A percentile compares a stretch with the other conserved stretches of the same genome.
These are phyloP conservation scores for Cardamine resedifolia DNA, from an alignment of 345 rosid species.

Conservation along the genomic window DNA sequence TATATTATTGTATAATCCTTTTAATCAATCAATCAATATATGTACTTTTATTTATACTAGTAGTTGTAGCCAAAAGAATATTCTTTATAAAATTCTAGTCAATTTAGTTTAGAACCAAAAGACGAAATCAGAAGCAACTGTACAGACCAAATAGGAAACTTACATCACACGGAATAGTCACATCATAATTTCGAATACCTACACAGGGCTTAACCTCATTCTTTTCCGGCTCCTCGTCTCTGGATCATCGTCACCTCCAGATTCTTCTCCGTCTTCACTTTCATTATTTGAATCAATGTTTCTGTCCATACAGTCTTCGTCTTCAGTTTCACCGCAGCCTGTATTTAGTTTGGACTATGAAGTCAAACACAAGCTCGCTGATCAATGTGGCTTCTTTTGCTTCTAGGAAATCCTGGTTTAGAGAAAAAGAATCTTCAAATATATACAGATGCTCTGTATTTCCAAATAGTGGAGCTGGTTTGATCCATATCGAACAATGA, in stretches of 20 bases:
- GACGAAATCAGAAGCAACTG: too few species aligned
- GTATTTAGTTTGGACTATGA: not conserved
- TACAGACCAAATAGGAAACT: not conserved
- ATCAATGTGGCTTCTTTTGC: not conserved
- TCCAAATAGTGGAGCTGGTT: not conserved
- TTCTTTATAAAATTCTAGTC: too few species aligned
- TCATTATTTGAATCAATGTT: not conserved
- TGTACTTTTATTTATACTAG: too few species aligned
- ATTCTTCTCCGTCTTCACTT: not conserved
- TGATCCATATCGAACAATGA: not conserved
- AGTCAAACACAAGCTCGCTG: constrained; percentile 13
- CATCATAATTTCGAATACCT: not conserved
- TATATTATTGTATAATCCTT: too few species aligned
- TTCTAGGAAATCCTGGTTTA: not conserved
- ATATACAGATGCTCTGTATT: not conserved
- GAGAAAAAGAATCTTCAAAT: constrained; percentile 1
- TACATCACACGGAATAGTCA: not conserved
- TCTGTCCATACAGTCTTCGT: not conserved
- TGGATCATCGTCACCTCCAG: not conserved
- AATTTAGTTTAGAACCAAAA: too few species aligned
- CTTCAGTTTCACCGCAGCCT: constrained; percentile 7
- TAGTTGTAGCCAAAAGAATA: too few species aligned
- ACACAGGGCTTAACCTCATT: not conserved
- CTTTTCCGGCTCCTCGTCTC: not conserved
- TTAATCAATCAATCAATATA: too few species aligned